phyloP scores from a whole-genome alignment of 2,329 filamentous ascomycete genomes.

The Epichloe gansuensis region DNA sequence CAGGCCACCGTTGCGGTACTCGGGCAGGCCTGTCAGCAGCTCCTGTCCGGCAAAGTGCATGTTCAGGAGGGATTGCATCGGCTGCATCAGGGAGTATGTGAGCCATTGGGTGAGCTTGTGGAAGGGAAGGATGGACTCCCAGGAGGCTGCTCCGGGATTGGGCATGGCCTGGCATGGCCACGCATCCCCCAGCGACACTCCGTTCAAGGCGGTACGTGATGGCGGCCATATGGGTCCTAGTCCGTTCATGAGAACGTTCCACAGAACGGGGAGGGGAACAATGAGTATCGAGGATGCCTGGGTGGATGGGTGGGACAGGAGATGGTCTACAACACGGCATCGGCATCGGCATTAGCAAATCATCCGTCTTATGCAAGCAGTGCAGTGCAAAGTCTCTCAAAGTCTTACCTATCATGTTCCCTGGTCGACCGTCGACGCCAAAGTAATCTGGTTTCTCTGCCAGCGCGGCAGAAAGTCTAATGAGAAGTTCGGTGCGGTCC shows the following conservation, averaged over 20 bases:
- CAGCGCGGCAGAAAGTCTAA: conserved; percentile 63
- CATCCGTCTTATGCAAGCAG: neutral
- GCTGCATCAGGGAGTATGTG: conserved; percentile 84
- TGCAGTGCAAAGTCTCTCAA: neutral
- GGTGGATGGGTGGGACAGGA: conserved; percentile 83
- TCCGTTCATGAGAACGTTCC: conserved; percentile 81
- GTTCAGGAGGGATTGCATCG: conserved; percentile 69
- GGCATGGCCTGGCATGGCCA: conserved; percentile 86
- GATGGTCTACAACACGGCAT: conserved; percentile 45
- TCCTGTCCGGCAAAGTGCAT: conserved; percentile 73
- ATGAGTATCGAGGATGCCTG: conserved; percentile 81
- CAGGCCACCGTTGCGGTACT: conserved; percentile 85
- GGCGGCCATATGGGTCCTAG: conserved; percentile 79
- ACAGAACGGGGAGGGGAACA: conserved; percentile 74
- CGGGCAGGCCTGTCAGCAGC: conserved; percentile 73
- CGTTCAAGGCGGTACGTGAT: conserved; percentile 76
- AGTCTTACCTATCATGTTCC: conserved; percentile 77
- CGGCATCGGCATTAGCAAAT: conserved; percentile 19
- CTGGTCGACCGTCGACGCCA: conserved; percentile 69
- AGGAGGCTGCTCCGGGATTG: conserved; percentile 36
- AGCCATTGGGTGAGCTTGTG: conserved; percentile 95
- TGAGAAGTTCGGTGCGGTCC: conserved; percentile 67
- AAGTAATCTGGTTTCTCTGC: conserved; percentile 69
- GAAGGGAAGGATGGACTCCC: conserved; percentile 77
- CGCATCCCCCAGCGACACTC: conserved; percentile 72